Evolutionary conservation across 116 monocot species (phyloP), one percentile per base, ranked within the genome.

Genomic region (Iris pallida): DNA sequence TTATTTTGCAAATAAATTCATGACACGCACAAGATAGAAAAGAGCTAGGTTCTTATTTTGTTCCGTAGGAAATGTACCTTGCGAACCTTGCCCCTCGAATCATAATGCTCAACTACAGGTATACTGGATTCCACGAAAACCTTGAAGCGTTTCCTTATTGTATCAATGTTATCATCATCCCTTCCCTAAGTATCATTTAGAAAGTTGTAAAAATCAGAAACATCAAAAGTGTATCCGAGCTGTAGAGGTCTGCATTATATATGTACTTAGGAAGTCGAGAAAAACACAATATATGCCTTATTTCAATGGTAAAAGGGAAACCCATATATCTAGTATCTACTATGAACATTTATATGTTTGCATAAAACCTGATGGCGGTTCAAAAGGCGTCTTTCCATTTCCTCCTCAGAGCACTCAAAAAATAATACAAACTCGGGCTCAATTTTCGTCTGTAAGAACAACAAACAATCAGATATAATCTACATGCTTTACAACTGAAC

Each of bases 91-190:
- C 81, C 82, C 73, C 66, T 94, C 68, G 73, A 54, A 6, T 82
- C 62, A 43, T 94, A 94, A 74, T 87, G 70, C 61, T 84, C 76
- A 66, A 94, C 53, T 45, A 94, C 93, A 15, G 84, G 89, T 16
- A 90, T 41, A 79, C 80, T 94, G 57, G 87, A 86, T 59, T 94
- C 90, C 5, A 49, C 3, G 70, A 87, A 94, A 71, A 87, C 90
- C 66, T 76, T 83, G 63, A 94, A 94, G 51, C 87, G 79, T 59
- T 87, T 94, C 75, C 82, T 84, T 65, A 94, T 79, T 7, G 93
- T 87, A 19, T 90, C 87, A 72, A 85, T 84, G 57, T 90, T 94
- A 71, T 94, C 93, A 85, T 94, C 93, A 63, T 80, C 87, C 75
- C 93, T 84, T 59, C 93, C 93, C 93, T 90, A 42, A n/a, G 5